Evolutionary conservation across 257 asterid species (phyloP).

Genomic region (Pogostemon cablin): DNA sequence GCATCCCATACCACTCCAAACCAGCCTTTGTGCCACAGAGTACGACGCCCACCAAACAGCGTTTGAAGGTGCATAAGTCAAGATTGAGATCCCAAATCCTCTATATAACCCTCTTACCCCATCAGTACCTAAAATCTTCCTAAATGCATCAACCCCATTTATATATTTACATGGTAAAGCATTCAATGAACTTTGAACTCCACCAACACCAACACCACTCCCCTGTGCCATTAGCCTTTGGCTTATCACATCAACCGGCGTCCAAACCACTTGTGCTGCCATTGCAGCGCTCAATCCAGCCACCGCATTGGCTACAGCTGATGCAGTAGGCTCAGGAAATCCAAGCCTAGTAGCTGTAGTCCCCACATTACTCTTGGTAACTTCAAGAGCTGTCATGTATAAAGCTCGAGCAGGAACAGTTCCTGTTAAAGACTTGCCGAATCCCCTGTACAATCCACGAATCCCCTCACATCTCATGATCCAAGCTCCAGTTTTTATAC

Average conservation of each 20-base stretch:
- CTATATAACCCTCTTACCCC: conserved; percentile 76
- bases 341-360: conserved; percentile 54
- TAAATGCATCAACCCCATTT: conserved; percentile 68
- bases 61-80: conserved; percentile 77
- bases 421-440: conserved; percentile 74
- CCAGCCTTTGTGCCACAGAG: conserved; percentile 60
- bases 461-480: conserved; percentile 60
- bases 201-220: conserved; percentile 24
- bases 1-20: conserved; percentile 66
- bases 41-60: conserved; percentile 90
- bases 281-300: conserved; percentile 78
- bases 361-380: conserved; percentile 73
- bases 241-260: conserved; percentile 86
- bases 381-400: conserved; percentile 75
- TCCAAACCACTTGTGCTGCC: conserved; percentile 79
- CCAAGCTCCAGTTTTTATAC: conserved; percentile 50
- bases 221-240: conserved; percentile 80
- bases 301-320: conserved; percentile 65
- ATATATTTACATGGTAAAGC: conserved; percentile 45
- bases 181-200: conserved; percentile 24
- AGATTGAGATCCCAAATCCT: conserved; percentile 78
- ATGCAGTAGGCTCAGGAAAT: conserved; percentile 55
- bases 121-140: conserved; percentile 58
- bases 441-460: conserved; percentile 74
- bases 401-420: conserved; percentile 84